These are phyloP conservation scores for Pyricularia grisea DNA, from an alignment of 2,329 filamentous ascomycete species.

Conservation along the genomic window DNA sequence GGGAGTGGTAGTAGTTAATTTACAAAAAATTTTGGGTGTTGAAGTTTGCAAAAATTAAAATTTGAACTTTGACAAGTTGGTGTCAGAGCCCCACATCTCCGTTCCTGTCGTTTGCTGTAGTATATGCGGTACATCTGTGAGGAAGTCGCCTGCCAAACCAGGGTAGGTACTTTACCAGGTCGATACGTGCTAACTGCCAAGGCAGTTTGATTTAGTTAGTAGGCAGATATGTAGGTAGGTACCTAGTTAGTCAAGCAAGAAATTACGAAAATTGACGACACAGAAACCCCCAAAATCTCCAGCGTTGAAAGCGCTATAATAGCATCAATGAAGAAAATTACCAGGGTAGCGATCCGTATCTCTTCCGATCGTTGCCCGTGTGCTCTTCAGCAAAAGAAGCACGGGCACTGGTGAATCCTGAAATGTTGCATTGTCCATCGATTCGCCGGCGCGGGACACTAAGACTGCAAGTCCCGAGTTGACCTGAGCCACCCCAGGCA, in stretches of 20 bases:
- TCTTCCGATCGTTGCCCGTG: neutral
- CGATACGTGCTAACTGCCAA: neutral
- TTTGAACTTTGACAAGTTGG: neutral
- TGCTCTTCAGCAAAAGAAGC: constrained; percentile 1
- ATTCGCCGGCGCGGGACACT: neutral
- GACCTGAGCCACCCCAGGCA: constrained; percentile 3
- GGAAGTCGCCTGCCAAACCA: neutral
- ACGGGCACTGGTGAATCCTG: neutral
- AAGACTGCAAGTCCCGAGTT: constrained; percentile 1
- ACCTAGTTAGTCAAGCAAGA: neutral
- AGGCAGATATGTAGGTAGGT: no score
- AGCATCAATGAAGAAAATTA: neutral
- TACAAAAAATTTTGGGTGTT: neutral
- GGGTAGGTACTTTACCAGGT: no score
- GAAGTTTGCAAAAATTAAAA: neutral
- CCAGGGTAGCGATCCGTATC: neutral
- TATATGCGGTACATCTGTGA: neutral
- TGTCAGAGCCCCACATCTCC: neutral
- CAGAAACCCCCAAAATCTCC: neutral
- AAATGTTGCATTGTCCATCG: constrained; percentile 3
- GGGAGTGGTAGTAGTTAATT: neutral
- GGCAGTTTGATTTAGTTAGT: no score
- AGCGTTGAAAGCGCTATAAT: neutral
- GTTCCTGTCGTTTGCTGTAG: neutral
- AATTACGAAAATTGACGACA: neutral